Percentiles rank a stretch among this genome's conserved stretches.
phyloP scores from a whole-genome alignment of 1,139 yeast species.

The Kodamaea sp. region DNA sequence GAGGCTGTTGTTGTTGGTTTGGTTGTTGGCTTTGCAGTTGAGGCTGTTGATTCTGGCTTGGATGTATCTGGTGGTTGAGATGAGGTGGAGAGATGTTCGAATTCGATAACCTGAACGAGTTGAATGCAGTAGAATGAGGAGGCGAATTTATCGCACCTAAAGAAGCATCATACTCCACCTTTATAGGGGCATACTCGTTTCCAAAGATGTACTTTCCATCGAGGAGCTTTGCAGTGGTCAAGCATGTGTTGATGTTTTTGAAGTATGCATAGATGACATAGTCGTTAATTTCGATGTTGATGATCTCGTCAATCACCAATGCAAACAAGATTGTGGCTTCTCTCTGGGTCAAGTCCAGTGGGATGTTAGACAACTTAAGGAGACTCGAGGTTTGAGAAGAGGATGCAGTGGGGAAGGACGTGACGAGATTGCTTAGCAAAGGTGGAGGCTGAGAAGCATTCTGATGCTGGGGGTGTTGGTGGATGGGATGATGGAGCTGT shows the following conservation, averaged over 20 bases:
- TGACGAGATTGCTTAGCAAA: conserved; percentile 10
- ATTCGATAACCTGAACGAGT: conserved; percentile 29
- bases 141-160: conserved; percentile 13
- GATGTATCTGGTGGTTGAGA: conserved; percentile 20
- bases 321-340: conserved; percentile 81
- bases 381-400: conserved; percentile 14
- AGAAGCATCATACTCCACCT: conserved; percentile 47
- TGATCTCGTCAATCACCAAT: conserved; percentile 71
- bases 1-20: conserved; percentile 14
- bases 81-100: conserved; percentile 34
- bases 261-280: conserved; percentile 63
- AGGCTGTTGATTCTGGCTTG: conserved; percentile 5
- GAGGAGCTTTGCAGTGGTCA: conserved; percentile 67
- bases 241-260: conserved; percentile 62
- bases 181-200: conserved; percentile 51
- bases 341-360: conserved; percentile 69
- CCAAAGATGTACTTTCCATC: conserved; percentile 71
- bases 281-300: conserved; percentile 57
- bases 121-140: conserved; percentile 22
- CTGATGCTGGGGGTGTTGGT: conserved; percentile 6
- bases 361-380: conserved; percentile 60
- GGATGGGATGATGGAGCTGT: conserved; percentile 8
- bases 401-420: conserved; percentile 10
- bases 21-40: conserved; percentile 9
- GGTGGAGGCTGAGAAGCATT: conserved; percentile 8